Percentiles rank a stretch among this genome's conserved stretches.
Conservation (phyloP, 1,284 basidiomycete genomes). For the Albatrellus sp. region DNA sequence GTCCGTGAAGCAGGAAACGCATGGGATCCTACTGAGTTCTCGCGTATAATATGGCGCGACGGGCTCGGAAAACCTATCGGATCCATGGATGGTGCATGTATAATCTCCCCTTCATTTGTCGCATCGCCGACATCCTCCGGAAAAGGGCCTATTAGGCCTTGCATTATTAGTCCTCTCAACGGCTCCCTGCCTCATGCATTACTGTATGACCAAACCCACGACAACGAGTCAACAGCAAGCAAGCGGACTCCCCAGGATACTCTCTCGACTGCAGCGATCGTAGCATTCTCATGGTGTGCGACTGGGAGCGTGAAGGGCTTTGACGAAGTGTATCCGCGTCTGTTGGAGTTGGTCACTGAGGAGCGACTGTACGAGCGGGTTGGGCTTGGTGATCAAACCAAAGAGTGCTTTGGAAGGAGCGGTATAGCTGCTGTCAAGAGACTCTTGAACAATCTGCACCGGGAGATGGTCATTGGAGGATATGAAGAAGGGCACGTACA, state of each 20-base stretch:
- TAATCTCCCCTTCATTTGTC: constrained; percentile 47
- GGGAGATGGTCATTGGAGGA: constrained; percentile 77
- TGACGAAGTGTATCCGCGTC: constrained; percentile 90
- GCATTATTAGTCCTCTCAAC: constrained; percentile 65
- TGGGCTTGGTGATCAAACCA: constrained; percentile 34
- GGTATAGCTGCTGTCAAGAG: constrained; percentile 79
- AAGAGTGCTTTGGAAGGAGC: constrained; percentile 28
- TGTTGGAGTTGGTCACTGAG: constrained; percentile 79
- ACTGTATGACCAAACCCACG: constrained; percentile 90
- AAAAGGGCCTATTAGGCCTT: constrained; percentile 63
- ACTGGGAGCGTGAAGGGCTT: constrained; percentile 91
- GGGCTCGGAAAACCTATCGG: constrained; percentile 87
- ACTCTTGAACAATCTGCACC: constrained; percentile 74
- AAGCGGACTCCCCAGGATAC: constrained; percentile 90
- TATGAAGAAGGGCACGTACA: constrained; percentile 90
- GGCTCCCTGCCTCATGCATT: constrained; percentile 85
- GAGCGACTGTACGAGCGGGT: constrained; percentile 63
- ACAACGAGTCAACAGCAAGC: constrained; percentile 83
- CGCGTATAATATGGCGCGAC: constrained; percentile 74
- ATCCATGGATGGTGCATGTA: constrained; percentile 83
- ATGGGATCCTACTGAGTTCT: constrained; percentile 78
- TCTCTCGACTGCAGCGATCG: constrained; percentile 81
- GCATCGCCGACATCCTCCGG: constrained; percentile 70
- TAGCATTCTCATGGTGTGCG: constrained; percentile 77
- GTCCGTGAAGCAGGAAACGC: constrained; percentile 89